phyloP scores from a whole-genome alignment of 257 asterid genomes.

The Jacaranda copaia region DNA sequence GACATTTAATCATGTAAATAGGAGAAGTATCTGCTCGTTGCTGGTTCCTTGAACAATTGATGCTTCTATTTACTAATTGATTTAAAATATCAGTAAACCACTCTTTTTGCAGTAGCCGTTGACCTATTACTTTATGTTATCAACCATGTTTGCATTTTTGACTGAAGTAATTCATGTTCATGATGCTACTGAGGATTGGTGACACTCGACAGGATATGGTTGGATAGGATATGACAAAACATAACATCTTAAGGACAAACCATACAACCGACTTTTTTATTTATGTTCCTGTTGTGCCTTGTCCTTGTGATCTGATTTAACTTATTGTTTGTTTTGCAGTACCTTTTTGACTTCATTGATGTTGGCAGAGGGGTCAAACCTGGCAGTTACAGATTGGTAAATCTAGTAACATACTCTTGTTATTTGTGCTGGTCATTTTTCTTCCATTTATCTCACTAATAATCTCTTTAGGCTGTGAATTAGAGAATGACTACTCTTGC shows the following conservation, averaged over 20 bases:
- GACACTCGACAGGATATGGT: not conserved
- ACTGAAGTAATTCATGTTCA: not conserved
- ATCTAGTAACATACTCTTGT: constrained; percentile 2
- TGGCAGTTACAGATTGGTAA: constrained; percentile 95
- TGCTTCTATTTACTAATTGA: not conserved
- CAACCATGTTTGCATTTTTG: not conserved
- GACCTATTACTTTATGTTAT: not conserved
- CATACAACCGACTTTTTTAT: not conserved
- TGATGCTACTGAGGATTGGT: not conserved
- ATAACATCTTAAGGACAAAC: too few species aligned
- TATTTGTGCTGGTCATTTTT: not conserved
- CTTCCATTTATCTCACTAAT: constrained; percentile 12
- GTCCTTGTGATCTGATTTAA: constrained; percentile 34
- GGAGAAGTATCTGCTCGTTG: not conserved
- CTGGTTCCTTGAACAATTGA: not conserved
- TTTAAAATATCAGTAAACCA: not conserved
- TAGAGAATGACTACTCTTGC: not conserved
- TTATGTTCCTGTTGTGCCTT: not conserved
- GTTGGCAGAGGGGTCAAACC: constrained; percentile 82
- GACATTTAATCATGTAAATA: not conserved
- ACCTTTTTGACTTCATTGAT: constrained; percentile 87
- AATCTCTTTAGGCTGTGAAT: not conserved
- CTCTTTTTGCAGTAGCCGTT: not conserved
- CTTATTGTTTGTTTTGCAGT: constrained; percentile 51
- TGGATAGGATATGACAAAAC: not conserved